Evolutionary conservation across 2,329 filamentous ascomycete genomes (phyloP), one percentile per base, ranked within the genome.

Genomic region (Basipetospora chlamydospora): DNA sequence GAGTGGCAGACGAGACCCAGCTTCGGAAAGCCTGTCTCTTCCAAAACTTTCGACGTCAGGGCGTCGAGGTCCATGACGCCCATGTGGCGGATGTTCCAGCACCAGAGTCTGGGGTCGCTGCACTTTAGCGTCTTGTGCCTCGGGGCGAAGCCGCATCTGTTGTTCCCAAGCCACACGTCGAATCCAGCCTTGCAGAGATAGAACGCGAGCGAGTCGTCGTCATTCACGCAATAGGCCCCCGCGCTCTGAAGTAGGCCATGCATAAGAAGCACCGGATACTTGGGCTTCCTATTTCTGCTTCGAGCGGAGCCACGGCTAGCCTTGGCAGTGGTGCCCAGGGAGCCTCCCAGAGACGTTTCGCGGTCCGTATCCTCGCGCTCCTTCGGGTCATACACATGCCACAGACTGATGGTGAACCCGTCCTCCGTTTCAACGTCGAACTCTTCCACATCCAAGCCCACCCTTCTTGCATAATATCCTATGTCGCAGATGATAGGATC

Each of bases 81-180:
- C 81, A 95, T 92, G 50, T 94, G 84, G 0, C 83, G 74, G 38
- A 95, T 92, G 45, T 93, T 93, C 88, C 88, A 96, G 28, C 78
- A 76, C 88, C 88, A 95, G 83, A 95, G 92, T 21, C 86, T 73
- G 2, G 88, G 87, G 50, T 96, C 88, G 3, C 62, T 61, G 44
- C 80, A 76, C 2, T 72, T 58, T 26, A 95, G 68, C 16, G 77
- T 58, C 3, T 67, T 70, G 51, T 96, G 88, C 44, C 76, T 71
- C 0, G 88, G 87, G 1, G 70, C 63, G 56, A 90, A 85, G 1
- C 87, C 87, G 50, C 86, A 93, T 15, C 88, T 72, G 51, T 94
- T 95, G 58, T 94, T 93, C 4, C 88, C 88, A 12, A 95, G 66
- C 87, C 87, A 96, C 26, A 96, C 84, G 53, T 96, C 88, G 55